Percentiles rank a stretch among this genome's conserved stretches.
Evolutionary conservation across 2,329 filamentous ascomycete genomes (phyloP).

Genomic region (Apiospora phragmitis): DNA sequence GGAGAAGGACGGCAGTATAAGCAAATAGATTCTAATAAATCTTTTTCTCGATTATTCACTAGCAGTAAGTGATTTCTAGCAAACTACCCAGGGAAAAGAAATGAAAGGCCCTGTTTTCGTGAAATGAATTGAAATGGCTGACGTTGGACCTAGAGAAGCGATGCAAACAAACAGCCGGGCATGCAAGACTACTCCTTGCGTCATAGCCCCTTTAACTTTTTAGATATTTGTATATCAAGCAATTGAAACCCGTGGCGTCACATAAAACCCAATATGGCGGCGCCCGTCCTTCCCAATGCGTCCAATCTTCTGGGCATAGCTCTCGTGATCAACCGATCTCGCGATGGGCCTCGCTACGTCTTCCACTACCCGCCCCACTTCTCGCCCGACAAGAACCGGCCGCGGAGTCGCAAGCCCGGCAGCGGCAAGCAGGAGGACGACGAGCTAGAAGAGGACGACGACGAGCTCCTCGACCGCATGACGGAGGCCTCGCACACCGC

Average conservation of each 20-base stretch:
- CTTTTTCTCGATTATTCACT: not conserved
- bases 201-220: not conserved
- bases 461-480: slow-evolving; percentile 49
- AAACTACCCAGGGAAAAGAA: not conserved
- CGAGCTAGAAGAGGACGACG: slow-evolving; percentile 49
- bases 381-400: slow-evolving; percentile 37
- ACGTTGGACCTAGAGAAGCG: not conserved
- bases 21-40: not conserved
- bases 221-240: not conserved
- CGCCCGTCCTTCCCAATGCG: slow-evolving; percentile 49
- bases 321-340: slow-evolving; percentile 71
- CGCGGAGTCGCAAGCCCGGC: slow-evolving; percentile 26
- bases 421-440: slow-evolving; percentile 30
- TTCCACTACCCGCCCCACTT: slow-evolving; percentile 82
- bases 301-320: slow-evolving; percentile 69
- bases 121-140: not conserved
- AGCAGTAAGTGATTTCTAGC: not conserved
- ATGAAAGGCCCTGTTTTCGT: not conserved
- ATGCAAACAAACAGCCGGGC: not conserved
- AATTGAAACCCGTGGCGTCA: not conserved
- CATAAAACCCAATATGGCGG: slow-evolving; percentile 31
- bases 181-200: not conserved
- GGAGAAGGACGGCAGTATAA: not conserved
- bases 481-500: slow-evolving; percentile 35
- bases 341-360: slow-evolving; percentile 78